Evolutionary conservation across 2,329 filamentous ascomycete species (phyloP).

Genomic region (Hymenoscyphus fraxineus): DNA sequence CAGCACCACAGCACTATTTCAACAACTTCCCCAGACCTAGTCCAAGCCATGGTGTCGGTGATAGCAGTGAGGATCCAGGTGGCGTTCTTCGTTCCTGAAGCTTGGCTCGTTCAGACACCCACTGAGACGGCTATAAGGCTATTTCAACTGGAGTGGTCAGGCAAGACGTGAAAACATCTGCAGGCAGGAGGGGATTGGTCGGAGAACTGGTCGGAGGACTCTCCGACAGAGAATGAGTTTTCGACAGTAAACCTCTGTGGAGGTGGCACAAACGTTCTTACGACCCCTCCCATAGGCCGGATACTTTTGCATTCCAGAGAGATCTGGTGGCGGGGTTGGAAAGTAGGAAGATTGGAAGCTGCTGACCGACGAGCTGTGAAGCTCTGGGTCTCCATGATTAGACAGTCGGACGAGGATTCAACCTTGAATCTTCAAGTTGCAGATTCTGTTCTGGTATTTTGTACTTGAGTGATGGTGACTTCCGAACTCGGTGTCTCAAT

Average conservation of each 20-base stretch:
- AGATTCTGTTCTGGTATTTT: too few species aligned
- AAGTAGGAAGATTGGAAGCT: conserved; percentile 63
- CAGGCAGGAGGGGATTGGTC: conserved; percentile 88
- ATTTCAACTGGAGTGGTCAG: conserved; percentile 97
- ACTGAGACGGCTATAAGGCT: conserved; percentile 71
- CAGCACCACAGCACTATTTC: too few species aligned
- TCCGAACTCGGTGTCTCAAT: too few species aligned
- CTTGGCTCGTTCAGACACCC: conserved; percentile 77
- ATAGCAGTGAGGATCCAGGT: conserved; percentile 98
- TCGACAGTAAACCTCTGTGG: too few species aligned
- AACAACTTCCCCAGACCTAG: conserved; percentile 42
- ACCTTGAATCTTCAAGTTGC: too few species aligned
- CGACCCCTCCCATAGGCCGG: conserved; percentile 43
- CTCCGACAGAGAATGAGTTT: too few species aligned
- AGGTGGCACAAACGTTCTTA: too few species aligned
- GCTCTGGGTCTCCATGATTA: conserved; percentile 56
- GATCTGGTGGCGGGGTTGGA: conserved; percentile 63
- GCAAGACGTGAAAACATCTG: conserved; percentile 93
- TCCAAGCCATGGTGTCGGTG: conserved; percentile 98
- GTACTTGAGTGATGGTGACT: too few species aligned
- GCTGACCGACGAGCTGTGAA: conserved; percentile 69
- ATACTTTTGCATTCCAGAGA: conserved; percentile 48
- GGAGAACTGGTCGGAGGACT: conserved; percentile 59
- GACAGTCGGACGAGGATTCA: too few species aligned
- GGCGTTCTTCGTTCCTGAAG: conserved; percentile 91